Evolutionary conservation across 2,329 filamentous ascomycete genomes (phyloP), one percentile per base, ranked within the genome.

Genomic region (Orbilia oligospora): DNA sequence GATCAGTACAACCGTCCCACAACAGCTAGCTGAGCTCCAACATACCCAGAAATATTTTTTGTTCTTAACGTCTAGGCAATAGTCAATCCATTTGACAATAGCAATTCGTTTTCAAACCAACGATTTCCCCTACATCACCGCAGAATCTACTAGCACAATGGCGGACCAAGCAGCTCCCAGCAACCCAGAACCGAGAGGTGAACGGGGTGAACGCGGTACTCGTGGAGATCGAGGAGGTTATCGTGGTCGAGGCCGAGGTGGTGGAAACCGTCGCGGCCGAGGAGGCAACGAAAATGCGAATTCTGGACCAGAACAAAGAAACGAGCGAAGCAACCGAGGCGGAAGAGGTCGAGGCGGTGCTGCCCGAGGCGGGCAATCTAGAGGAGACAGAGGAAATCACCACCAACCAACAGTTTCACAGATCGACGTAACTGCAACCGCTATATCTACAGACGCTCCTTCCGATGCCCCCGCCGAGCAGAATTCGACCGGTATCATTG

Each of bases 151-250:
- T 76, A 68, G 71, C 9, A 76, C 80, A 36, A 76, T 76, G 67
- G 71, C 71, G 12, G 63, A 76, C 41, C 75, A 78, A 51, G 49
- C 77, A 67, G 20, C 67, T 16, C 12, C 38, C 48, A 56, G 27
- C 49, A 61, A 56, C 71, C 27, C 24, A 65, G 71, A 82, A 10
- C 83, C 82, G 79, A 71, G 80, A 86, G 85, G 77, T 83, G 84
- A 85, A 68, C 84, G 86, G 69, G 84, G 85, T 49, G 56, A 82
- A 79, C 70, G 80, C 86, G 85, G 76, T 83, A 84, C 85, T 64
- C 84, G 86, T 70, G 84, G 85, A 49, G 83, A 85, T 67, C 83
- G 86, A 81, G 85, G 84, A 46, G 84, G 85, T 49, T 84, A 84
- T 56, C 83, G 84, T 77, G 82, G 83, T 22, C 83, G 84, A 63